These are phyloP conservation scores for Nannochloropsis oceanica DNA, from an alignment of 108 stramenopile genomes.

Conservation along the genomic window DNA sequence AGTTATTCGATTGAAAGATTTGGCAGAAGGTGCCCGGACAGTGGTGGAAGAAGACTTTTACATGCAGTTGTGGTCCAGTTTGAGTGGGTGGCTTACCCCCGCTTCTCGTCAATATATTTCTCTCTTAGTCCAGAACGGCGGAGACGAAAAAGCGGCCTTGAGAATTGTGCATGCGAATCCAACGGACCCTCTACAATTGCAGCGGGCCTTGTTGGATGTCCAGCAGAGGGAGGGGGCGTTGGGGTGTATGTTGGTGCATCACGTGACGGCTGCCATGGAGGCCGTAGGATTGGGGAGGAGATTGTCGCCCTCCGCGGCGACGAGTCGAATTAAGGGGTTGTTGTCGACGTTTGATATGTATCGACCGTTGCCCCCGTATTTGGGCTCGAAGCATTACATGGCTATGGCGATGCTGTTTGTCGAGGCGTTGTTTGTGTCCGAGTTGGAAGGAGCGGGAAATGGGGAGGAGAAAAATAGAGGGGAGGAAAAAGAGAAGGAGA, in stretches of 20 bases:
- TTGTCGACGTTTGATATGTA: not conserved
- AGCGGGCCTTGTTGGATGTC: not conserved
- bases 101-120: not conserved
- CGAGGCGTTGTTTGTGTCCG: not conserved
- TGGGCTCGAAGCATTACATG: not conserved
- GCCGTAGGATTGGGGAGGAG: not conserved
- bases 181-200: not conserved
- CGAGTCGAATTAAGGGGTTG: not conserved
- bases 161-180: not conserved
- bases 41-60: not conserved
- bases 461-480: not conserved
- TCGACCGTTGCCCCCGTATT: not conserved
- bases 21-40: not conserved
- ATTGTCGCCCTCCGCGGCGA: not conserved
- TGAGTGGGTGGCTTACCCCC: not conserved
- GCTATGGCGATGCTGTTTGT: not conserved
- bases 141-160: not conserved
- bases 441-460: not conserved
- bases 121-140: not conserved
- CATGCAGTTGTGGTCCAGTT: not conserved
- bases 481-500: not conserved
- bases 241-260: not conserved
- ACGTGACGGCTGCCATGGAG: not conserved
- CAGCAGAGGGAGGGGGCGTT: not conserved
- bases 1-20: not conserved